phyloP scores from a whole-genome alignment of 345 rosid genomes.

The Aquilaria sinensis region DNA sequence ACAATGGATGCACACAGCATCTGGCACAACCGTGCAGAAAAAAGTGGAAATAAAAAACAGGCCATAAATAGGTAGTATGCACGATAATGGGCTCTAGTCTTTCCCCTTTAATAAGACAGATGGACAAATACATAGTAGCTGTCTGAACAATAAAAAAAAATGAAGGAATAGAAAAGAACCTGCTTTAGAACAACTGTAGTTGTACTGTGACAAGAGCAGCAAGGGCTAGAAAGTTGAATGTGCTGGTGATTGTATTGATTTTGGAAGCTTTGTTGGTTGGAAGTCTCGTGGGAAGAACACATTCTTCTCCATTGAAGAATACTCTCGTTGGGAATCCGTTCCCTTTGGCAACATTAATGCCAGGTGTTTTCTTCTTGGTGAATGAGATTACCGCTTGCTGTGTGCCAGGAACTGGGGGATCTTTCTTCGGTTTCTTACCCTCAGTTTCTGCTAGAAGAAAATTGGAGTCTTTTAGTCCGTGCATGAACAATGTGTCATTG shows the following conservation, averaged over 20 bases:
- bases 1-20: too few species aligned
- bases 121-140: too few species aligned
- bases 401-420: conserved; percentile 77
- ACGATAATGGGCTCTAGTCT: too few species aligned
- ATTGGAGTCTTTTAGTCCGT: conserved; percentile 65
- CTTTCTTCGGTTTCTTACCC: conserved; percentile 49
- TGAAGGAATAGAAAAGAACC: too few species aligned
- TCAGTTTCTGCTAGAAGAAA: conserved; percentile 68
- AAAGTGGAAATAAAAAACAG: too few species aligned
- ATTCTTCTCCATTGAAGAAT: conserved; percentile 91
- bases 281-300: conserved; percentile 57
- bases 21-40: too few species aligned
- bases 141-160: too few species aligned
- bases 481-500: conserved; percentile 57
- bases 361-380: conserved; percentile 71
- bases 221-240: conserved; percentile 9
- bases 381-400: conserved; percentile 88
- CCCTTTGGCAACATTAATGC: conserved; percentile 55
- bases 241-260: conserved; percentile 1
- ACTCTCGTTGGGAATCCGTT: conserved; percentile 94
- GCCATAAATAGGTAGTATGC: too few species aligned
- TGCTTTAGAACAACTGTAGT: neutral
- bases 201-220: conserved; percentile 3
- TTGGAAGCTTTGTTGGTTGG: conserved; percentile 37
- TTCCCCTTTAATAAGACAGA: too few species aligned